Evolutionary conservation across 2,329 filamentous ascomycete species (phyloP), one percentile per base, ranked within the genome.

Genomic region (Didymella arachidicola): DNA sequence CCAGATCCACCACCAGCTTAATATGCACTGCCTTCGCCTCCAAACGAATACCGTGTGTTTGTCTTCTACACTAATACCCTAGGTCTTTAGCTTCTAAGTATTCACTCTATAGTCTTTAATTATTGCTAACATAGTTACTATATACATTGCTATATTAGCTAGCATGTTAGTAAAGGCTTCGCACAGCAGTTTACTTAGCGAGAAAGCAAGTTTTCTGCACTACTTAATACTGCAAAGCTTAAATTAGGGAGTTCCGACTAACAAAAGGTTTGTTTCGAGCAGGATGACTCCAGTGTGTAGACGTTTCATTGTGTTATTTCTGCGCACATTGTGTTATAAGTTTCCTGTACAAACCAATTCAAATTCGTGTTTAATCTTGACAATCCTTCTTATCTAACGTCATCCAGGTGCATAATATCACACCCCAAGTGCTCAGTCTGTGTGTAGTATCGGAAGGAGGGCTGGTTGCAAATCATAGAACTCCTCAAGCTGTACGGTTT

Each of bases 111-210:
- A 12, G 3, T 18, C 6, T 34, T 16, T 18, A 29, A n/a, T 14
- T 22, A 4, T 16, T 22, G 57, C 55, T 48, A 32, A 54, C n/a
- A 19, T 19, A 8, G 3, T 7, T 2, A 18, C 34, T 72, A 58
- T 25, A 71, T 73, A 64, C 70, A 72, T 52, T 73, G 71, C 58
- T 71, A 74, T 44, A 73, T 73, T 38, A 71, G 68, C 4, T 74
- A 68, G 85, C 86, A 89, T 67, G 61, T 87, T 19, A 80, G 81
- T 68, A 84, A 85, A 77, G 86, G 86, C 29, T 77, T 88, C 19
- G 79, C 78, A 2, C 75, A 84, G 16, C 81, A 85, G 65, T 84
- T 85, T 65, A 61, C 85, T 1, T 84, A 82, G 66, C 61, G 69
- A 26, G 77, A 79, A 54, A 66, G 68, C 49, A 63, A 43, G n/a